Conservation (phyloP, 2,329 filamentous ascomycete species). For the Alternaria panax region DNA sequence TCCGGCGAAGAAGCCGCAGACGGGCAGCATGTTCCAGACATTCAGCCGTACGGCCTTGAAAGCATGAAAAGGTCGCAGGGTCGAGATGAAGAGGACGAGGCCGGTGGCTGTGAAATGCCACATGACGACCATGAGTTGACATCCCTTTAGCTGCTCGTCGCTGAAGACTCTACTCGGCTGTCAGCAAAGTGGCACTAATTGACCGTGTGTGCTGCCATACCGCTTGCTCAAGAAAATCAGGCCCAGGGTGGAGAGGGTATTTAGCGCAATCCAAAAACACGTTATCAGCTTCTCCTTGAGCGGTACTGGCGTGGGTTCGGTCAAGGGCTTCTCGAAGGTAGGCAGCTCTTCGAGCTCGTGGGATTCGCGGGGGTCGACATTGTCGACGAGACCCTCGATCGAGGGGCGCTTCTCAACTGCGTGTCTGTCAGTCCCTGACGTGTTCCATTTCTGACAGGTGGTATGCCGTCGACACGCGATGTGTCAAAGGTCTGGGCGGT, state of each 20-base stretch:
- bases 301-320: constrained; percentile 34
- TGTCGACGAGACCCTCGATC: constrained; percentile 49
- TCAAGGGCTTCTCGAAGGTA: constrained; percentile 40
- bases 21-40: constrained; percentile 54
- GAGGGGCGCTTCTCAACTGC: constrained; percentile 50
- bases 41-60: constrained; percentile 56
- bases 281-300: constrained; percentile 50
- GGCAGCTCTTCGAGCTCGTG: constrained; percentile 46
- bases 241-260: constrained; percentile 54
- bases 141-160: constrained; percentile 54
- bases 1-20: constrained; percentile 57
- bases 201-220: constrained; percentile 33
- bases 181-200: constrained; percentile 24
- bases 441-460: not conserved
- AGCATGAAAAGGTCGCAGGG: constrained; percentile 52
- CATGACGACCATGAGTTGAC: constrained; percentile 58
- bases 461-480: not conserved
- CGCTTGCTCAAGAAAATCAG: constrained; percentile 57
- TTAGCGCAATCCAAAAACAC: constrained; percentile 52
- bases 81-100: constrained; percentile 54
- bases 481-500: constrained; percentile 2
- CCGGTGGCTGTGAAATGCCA: constrained; percentile 58
- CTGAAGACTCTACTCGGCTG: constrained; percentile 51
- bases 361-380: constrained; percentile 46
- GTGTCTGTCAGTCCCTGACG: constrained; percentile 27